Percentiles rank a stretch among this genome's conserved stretches.
phyloP scores from a whole-genome alignment of 169 alveolate species.

The Plasmodium berghei region DNA sequence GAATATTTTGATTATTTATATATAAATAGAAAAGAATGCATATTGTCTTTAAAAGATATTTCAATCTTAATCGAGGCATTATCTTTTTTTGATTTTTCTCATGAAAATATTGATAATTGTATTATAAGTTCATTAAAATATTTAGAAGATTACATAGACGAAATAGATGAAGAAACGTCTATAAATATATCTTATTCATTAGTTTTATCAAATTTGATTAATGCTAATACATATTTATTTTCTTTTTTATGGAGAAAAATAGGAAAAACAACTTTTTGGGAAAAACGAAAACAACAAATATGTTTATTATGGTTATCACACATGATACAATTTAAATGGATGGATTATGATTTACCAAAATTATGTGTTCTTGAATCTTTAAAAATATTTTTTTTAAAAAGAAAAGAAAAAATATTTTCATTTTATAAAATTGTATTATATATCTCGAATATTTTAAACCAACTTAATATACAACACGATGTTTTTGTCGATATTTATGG shows the following conservation, averaged over 20 bases:
- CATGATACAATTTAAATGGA: slow-evolving; percentile 79
- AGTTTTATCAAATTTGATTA: slow-evolving; percentile 74
- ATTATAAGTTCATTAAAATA: slow-evolving; percentile 68
- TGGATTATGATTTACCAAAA: slow-evolving; percentile 77
- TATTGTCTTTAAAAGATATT: slow-evolving; percentile 75
- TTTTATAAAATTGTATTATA: slow-evolving; percentile 24
- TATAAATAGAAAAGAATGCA: slow-evolving; percentile 32
- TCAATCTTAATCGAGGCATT: slow-evolving; percentile 73
- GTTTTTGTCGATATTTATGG: slow-evolving; percentile 54
- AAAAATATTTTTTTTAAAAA: slow-evolving; percentile 61
- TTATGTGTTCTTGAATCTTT: slow-evolving; percentile 81
- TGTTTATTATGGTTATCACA: slow-evolving; percentile 85
- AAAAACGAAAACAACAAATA: slow-evolving; percentile 74
- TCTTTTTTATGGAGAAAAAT: slow-evolving; percentile 84
- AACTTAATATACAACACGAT: slow-evolving; percentile 33
- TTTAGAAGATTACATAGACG: slow-evolving; percentile 83
- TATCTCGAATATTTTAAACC: slow-evolving; percentile 41
- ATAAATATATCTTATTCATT: slow-evolving; percentile 80
- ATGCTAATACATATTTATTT: slow-evolving; percentile 79
- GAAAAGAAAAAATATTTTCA: slow-evolving; percentile 72
- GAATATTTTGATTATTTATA: slow-evolving; percentile 31
- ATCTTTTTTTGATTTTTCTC: slow-evolving; percentile 71
- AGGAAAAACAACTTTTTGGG: slow-evolving; percentile 84
- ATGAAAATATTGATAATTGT: slow-evolving; percentile 43
- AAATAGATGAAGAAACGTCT: slow-evolving; percentile 78